phyloP scores from a whole-genome alignment of 1,139 yeast species.

The Hyphopichia burtonii region DNA sequence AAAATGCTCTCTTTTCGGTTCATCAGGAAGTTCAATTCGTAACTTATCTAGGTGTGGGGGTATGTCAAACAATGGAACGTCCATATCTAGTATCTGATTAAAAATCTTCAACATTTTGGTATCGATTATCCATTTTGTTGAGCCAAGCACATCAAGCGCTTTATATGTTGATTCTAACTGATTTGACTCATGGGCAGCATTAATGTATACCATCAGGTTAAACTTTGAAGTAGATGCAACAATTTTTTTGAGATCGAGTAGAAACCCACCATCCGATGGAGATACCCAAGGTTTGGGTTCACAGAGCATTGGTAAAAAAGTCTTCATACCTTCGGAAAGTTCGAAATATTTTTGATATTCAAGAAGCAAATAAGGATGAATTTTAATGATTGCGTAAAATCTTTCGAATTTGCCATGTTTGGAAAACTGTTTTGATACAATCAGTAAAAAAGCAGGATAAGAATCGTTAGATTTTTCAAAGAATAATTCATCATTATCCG shows the following conservation, averaged over 20 bases:
- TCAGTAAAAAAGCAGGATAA: neutral
- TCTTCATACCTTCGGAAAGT: slow-evolving; percentile 13
- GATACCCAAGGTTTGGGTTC: slow-evolving; percentile 40
- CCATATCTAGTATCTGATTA: slow-evolving; percentile 17
- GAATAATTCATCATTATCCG: neutral
- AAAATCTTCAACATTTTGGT: slow-evolving; percentile 22
- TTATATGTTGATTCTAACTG: slow-evolving; percentile 31
- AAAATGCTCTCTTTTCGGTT: slow-evolving; percentile 9
- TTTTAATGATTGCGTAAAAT: slow-evolving; percentile 10
- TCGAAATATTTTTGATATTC: slow-evolving; percentile 15
- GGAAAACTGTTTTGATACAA: neutral
- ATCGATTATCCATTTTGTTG: slow-evolving; percentile 39
- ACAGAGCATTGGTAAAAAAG: slow-evolving; percentile 38
- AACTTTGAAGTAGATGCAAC: slow-evolving; percentile 21
- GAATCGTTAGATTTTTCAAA: neutral
- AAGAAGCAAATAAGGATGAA: slow-evolving; percentile 24
- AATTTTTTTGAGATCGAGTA: slow-evolving; percentile 24
- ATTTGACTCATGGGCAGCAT: slow-evolving; percentile 29
- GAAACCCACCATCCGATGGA: slow-evolving; percentile 37
- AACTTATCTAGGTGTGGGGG: slow-evolving; percentile 18
- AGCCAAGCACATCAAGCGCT: slow-evolving; percentile 30
- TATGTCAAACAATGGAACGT: slow-evolving; percentile 27
- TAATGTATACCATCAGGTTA: slow-evolving; percentile 13
- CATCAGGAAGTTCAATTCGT: slow-evolving; percentile 2
- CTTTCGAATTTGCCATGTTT: no score